A percentile compares a stretch with the other conserved stretches of the same genome.
Evolutionary conservation across 345 rosid genomes (phyloP).

Genomic region (Eucalyptus tenuipes): DNA sequence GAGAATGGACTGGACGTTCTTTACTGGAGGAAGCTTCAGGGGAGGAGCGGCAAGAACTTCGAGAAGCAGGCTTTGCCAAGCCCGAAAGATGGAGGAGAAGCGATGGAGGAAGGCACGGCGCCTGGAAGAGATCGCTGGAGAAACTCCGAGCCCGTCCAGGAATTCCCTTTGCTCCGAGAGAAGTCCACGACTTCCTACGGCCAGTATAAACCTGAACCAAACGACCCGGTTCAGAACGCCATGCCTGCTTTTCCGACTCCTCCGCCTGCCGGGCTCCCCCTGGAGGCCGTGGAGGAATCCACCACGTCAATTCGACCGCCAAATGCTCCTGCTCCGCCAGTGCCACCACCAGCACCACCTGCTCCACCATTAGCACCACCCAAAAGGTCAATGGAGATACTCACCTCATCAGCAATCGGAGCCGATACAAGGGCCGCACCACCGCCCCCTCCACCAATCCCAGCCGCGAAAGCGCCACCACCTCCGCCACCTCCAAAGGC

Average conservation of each 20-base stretch:
- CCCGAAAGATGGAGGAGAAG: conserved; percentile 4
- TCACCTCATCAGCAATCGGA: conserved; percentile 10
- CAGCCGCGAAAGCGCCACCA: conserved; percentile 21
- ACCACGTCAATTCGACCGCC: background rate
- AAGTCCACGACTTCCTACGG: conserved; percentile 43
- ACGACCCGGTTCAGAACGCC: background rate
- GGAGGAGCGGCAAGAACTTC: conserved; percentile 2
- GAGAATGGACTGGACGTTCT: conserved; percentile 77
- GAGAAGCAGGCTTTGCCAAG: conserved; percentile 1
- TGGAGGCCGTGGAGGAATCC: background rate
- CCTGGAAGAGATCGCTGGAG: background rate
- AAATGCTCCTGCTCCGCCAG: background rate
- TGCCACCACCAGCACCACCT: conserved; percentile 9
- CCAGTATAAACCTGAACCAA: conserved; percentile 2
- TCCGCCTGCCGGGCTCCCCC: background rate
- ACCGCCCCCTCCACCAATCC: conserved; percentile 6
- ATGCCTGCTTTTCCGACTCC: background rate
- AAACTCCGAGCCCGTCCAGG: conserved; percentile 15
- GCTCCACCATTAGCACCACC: background rate
- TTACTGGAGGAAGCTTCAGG: conserved; percentile 64
- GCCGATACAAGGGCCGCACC: conserved; percentile 6
- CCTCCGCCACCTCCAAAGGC: conserved; percentile 20
- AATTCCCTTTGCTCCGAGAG: conserved; percentile 56
- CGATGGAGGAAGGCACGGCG: background rate
- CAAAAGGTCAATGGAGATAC: background rate